A percentile compares a stretch with the other conserved stretches of the same genome.
These are phyloP conservation scores for Mycosphaerella sp. DNA, from an alignment of 2,329 filamentous ascomycete genomes.

Conservation along the genomic window DNA sequence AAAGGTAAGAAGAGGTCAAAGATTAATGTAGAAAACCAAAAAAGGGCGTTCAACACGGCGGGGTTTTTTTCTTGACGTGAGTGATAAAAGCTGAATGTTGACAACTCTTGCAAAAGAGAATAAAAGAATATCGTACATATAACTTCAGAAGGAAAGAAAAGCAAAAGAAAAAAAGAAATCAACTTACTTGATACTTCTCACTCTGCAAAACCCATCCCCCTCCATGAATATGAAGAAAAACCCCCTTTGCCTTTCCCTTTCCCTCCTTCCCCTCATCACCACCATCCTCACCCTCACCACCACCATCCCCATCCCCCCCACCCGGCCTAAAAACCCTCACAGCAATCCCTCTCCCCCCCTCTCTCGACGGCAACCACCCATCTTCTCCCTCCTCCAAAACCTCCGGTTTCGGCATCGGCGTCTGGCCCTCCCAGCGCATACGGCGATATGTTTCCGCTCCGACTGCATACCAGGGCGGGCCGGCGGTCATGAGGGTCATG, in stretches of 20 bases:
- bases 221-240: conserved; percentile 53
- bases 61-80: too few relatives aligned
- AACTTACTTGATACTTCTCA: conserved; percentile 34
- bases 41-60: too few relatives aligned
- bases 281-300: conserved; percentile 47
- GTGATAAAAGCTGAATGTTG: too few relatives aligned
- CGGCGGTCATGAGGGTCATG: conserved; percentile 39
- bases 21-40: too few relatives aligned
- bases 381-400: conserved; percentile 45
- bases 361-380: conserved; percentile 48
- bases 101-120: too few relatives aligned
- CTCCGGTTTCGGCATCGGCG: conserved; percentile 37
- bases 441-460: conserved; percentile 50
- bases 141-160: too few relatives aligned
- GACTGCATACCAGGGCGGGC: conserved; percentile 50
- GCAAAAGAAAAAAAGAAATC: too few relatives aligned
- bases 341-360: conserved; percentile 46
- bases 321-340: conserved; percentile 49
- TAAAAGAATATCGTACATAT: too few relatives aligned
- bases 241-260: conserved; percentile 35
- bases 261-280: too few relatives aligned
- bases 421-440: conserved; percentile 51
- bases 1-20: too few relatives aligned
- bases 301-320: conserved; percentile 43
- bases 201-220: conserved; percentile 44